Base-by-base conservation (phyloP, 2,329 filamentous ascomycete species). In the Trichophyton verrucosum region DNA sequence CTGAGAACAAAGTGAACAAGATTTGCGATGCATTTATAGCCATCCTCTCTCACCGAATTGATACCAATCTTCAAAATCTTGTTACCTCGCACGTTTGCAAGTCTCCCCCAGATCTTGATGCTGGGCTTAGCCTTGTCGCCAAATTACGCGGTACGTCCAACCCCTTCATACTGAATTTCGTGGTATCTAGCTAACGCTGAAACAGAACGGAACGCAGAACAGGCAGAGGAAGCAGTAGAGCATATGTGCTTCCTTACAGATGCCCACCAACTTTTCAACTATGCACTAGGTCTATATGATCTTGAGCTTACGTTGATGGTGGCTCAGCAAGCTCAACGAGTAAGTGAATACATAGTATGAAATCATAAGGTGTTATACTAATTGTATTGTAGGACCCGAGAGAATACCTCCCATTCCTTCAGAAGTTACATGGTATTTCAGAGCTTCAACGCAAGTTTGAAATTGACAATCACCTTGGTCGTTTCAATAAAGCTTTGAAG, bases 161-260 rank as follows among this genome's bases (percentile, higher is more conserved):
- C 36, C 40, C 15, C 33, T 11, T 8, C 42, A 36, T 22, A 15
- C 3, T 33, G 7, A 36, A 13, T 38, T 46, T 49, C 5, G 15
- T 42, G 17, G 8, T 8, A 30, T 47, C 22, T 59, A 49, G 27
- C 17, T 36, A 11, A 13, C 17, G 3, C 3, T 46, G 22, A 17
- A 49, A 59, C 57, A 75, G 80, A 82, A 60, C 81, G 86, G 65
- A 83, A 87, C 57, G 78, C 84, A 47, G 81, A 85, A 59, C 80
- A 91, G 65, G 89, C 90, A 0, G 92, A 97, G 66, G 87, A 86
- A 72, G 92, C 92, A 0, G 87, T 96, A 22, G 91, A 96, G 71
- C 94, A 99, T 69, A 96, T 99, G 63, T 97, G 91, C 78, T 99
- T 99, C 79, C 81, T 99, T 47, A 89, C 91, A 0, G 94, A 99